phyloP scores from a whole-genome alignment of 1,139 yeast species.

The Pichia sp. region DNA sequence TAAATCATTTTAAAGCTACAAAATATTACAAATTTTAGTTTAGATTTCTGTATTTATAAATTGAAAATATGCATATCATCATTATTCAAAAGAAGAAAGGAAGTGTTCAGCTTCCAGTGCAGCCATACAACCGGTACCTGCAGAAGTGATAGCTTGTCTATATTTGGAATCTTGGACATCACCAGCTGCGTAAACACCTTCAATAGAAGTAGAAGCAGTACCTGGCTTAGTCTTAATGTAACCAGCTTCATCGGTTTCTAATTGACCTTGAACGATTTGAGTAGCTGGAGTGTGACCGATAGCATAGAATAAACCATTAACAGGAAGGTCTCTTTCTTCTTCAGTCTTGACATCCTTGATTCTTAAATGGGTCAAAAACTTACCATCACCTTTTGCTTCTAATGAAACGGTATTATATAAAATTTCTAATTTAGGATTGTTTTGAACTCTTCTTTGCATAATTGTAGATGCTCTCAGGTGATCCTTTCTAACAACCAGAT shows the following conservation, averaged over 20 bases:
- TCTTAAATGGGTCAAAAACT: slow-evolving; percentile 51
- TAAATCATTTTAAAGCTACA: too few species aligned
- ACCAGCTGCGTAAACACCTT: slow-evolving; percentile 97
- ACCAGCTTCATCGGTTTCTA: slow-evolving; percentile 81
- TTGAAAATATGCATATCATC: too few species aligned
- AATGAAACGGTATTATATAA: slow-evolving; percentile 78
- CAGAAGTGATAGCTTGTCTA: slow-evolving; percentile 98
- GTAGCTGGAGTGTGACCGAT: slow-evolving; percentile 98
- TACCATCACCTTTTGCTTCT: slow-evolving; percentile 92
- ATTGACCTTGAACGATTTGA: slow-evolving; percentile 62
- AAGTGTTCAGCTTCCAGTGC: slow-evolving; percentile 90
- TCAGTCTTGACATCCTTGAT: slow-evolving; percentile 69
- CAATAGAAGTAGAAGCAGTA: slow-evolving; percentile 74
- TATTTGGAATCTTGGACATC: slow-evolving; percentile 96
- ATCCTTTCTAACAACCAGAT: slow-evolving; percentile 87
- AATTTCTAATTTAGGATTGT: slow-evolving; percentile 83
- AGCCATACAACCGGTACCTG: slow-evolving; percentile 99
- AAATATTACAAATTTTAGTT: too few species aligned
- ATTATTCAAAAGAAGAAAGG: slow-evolving; percentile 56
- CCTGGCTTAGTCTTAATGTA: slow-evolving; percentile 88
- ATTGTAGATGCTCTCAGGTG: slow-evolving; percentile 87
- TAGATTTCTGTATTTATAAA: neutral
- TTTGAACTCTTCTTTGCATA: slow-evolving; percentile 87
- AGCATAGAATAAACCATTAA: slow-evolving; percentile 93
- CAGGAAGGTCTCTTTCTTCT: slow-evolving; percentile 60